Evolutionary conservation across 805 yeast species (phyloP).

Genomic region (Candida piceae): DNA sequence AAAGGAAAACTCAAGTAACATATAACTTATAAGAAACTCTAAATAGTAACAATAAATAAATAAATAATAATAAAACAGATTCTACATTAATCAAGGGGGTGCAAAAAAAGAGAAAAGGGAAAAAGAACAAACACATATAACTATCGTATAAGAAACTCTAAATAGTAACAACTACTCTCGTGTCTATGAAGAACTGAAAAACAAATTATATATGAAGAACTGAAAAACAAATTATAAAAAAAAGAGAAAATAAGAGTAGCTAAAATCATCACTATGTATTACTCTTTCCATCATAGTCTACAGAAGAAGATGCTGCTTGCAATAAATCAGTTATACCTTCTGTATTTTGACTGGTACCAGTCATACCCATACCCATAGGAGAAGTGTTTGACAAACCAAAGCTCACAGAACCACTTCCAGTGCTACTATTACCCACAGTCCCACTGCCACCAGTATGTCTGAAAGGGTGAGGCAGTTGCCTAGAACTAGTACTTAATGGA

Average conservation of each 20-base stretch:
- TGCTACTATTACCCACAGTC: neutral
- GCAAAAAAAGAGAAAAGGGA: too few relatives aligned
- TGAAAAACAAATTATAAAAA: too few relatives aligned
- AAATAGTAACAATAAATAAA: too few relatives aligned
- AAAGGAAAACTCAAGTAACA: too few relatives aligned
- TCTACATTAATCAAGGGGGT: too few relatives aligned
- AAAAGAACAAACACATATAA: too few relatives aligned
- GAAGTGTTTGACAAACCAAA: neutral
- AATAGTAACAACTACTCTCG: too few relatives aligned
- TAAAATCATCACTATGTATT: slow-evolving; percentile 26
- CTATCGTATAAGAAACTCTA: too few relatives aligned
- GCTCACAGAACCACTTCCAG: neutral
- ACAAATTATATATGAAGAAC: too few relatives aligned
- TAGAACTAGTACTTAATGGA: slow-evolving; percentile 14
- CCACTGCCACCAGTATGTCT: neutral
- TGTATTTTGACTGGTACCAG: neutral
- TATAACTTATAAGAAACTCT: too few relatives aligned
- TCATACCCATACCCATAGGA: neutral
- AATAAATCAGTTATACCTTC: slow-evolving; percentile 19
- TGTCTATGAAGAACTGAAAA: too few relatives aligned
- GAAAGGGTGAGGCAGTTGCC: slow-evolving; percentile 18
- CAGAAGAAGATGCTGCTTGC: slow-evolving; percentile 18
- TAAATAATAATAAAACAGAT: too few relatives aligned
- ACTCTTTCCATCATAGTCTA: slow-evolving; percentile 10
- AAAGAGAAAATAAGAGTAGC: neutral